phyloP scores from a whole-genome alignment of 2,329 filamentous ascomycete genomes.

The Phyllosticta citrichinensis region DNA sequence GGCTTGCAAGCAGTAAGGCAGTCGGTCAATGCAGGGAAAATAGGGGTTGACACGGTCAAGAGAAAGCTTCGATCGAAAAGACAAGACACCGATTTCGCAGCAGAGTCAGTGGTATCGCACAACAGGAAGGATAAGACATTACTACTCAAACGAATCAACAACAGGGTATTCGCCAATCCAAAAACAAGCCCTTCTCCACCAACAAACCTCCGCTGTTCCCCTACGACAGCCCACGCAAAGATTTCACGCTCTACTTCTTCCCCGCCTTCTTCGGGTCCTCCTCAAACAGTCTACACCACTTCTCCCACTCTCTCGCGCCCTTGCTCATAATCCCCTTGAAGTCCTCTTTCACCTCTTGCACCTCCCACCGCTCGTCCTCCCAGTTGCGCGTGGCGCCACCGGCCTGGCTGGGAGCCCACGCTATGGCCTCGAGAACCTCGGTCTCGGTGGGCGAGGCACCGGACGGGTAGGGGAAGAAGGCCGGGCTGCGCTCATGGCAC shows the following conservation, averaged over 20 bases:
- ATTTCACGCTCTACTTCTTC: constrained; percentile 22
- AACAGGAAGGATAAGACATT: too few relatives aligned
- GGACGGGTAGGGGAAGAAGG: constrained; percentile 23
- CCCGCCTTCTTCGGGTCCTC: constrained; percentile 30
- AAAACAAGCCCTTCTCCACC: too few relatives aligned
- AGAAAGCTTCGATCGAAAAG: too few relatives aligned
- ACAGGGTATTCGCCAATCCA: too few relatives aligned
- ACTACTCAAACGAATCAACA: too few relatives aligned
- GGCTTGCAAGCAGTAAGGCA: too few relatives aligned
- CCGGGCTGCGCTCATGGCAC: constrained; percentile 28
- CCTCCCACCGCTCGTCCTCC: constrained; percentile 38
- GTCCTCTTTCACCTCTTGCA: constrained; percentile 32
- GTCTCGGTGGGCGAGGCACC: constrained; percentile 24
- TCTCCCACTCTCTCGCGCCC: constrained; percentile 31
- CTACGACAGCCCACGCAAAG: too few relatives aligned
- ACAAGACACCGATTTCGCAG: too few relatives aligned
- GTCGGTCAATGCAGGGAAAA: too few relatives aligned
- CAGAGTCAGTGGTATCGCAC: too few relatives aligned
- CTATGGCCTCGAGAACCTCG: constrained; percentile 33
- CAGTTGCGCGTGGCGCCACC: constrained; percentile 24
- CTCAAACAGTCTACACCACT: constrained; percentile 28
- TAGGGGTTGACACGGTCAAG: too few relatives aligned
- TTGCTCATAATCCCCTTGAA: constrained; percentile 30
- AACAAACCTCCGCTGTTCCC: too few relatives aligned
- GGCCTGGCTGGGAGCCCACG: constrained; percentile 29